A percentile compares a stretch with the other conserved stretches of the same genome.
Evolutionary conservation across 768 basidiomycete species (phyloP).

Genomic region (Mycena sanguinolenta): DNA sequence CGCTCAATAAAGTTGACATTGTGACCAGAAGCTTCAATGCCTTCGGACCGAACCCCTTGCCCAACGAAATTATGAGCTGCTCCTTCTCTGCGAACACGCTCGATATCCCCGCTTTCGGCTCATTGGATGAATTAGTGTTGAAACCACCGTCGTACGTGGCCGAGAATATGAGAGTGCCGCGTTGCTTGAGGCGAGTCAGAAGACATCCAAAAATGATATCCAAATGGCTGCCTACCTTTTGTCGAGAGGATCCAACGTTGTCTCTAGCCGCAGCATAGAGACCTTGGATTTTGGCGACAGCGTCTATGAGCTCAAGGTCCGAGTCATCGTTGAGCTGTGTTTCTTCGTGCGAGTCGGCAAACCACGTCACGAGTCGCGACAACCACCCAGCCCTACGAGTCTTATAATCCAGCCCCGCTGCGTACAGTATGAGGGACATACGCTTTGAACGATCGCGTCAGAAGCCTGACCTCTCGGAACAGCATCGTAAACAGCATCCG

Average conservation of each 20-base stretch:
- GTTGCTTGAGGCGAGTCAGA: slow-evolving; percentile 49
- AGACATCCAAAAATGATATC: slow-evolving; percentile 37
- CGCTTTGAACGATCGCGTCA: slow-evolving; percentile 75
- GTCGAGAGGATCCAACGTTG: slow-evolving; percentile 52
- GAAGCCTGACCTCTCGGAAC: slow-evolving; percentile 73
- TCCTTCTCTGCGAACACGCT: slow-evolving; percentile 52
- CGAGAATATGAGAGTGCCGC: slow-evolving; percentile 57
- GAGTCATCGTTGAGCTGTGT: slow-evolving; percentile 54
- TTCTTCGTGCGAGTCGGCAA: slow-evolving; percentile 52
- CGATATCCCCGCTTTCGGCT: slow-evolving; percentile 47
- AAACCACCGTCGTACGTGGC: slow-evolving; percentile 41
- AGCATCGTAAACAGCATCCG: slow-evolving; percentile 71
- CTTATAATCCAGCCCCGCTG: not conserved
- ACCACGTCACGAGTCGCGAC: slow-evolving; percentile 58
- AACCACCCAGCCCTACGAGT: slow-evolving; percentile 62
- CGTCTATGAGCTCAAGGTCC: slow-evolving; percentile 57
- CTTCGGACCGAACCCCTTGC: slow-evolving; percentile 60
- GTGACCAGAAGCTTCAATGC: slow-evolving; percentile 73
- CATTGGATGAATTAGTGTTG: slow-evolving; percentile 31
- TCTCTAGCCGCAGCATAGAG: slow-evolving; percentile 67
- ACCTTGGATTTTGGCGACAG: slow-evolving; percentile 59
- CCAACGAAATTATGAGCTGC: slow-evolving; percentile 58
- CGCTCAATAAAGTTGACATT: slow-evolving; percentile 66
- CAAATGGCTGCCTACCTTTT: slow-evolving; percentile 55
- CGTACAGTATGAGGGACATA: slow-evolving; percentile 50